Conservation (phyloP, 2,329 filamentous ascomycete species). For the Catunica adiposa region DNA sequence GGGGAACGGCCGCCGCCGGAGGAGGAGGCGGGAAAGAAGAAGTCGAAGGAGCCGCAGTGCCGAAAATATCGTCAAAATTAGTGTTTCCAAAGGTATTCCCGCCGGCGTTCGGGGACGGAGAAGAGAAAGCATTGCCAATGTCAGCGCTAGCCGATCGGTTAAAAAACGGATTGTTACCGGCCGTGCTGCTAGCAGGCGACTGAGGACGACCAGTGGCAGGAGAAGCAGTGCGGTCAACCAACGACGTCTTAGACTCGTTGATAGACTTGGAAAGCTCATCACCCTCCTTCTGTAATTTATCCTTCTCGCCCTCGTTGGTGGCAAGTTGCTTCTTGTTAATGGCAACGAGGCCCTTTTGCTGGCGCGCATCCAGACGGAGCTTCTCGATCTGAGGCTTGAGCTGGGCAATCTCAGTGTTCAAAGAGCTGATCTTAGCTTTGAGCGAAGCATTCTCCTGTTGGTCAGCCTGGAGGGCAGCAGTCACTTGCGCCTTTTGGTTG, state of each 20-base stretch:
- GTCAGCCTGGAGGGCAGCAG: slow-evolving; percentile 61
- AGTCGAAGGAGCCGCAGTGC: slow-evolving; percentile 28
- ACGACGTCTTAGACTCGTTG: slow-evolving; percentile 6
- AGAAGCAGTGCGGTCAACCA: slow-evolving; percentile 28
- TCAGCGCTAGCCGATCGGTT: slow-evolving; percentile 48
- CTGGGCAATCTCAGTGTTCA: slow-evolving; percentile 68
- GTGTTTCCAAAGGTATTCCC: slow-evolving; percentile 38
- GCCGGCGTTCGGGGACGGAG: slow-evolving; percentile 23
- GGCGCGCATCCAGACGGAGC: slow-evolving; percentile 74
- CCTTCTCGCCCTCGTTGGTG: slow-evolving; percentile 74
- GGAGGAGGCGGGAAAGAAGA: slow-evolving; percentile 36
- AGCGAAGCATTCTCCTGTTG: slow-evolving; percentile 74
- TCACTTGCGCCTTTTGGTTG: slow-evolving; percentile 62
- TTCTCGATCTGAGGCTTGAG: slow-evolving; percentile 88
- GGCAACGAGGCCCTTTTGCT: slow-evolving; percentile 88
- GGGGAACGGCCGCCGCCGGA: slow-evolving; percentile 31
- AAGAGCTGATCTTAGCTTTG: slow-evolving; percentile 71
- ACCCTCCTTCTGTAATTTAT: slow-evolving; percentile 70
- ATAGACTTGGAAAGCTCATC: slow-evolving; percentile 42
- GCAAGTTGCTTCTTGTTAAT: slow-evolving; percentile 97
- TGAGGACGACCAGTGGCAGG: slow-evolving; percentile 43
- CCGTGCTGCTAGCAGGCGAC: slow-evolving; percentile 39
- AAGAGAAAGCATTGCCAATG: slow-evolving; percentile 36
- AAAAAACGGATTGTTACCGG: slow-evolving; percentile 87
- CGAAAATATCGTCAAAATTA: slow-evolving; percentile 77